Evolutionary conservation across 441 rosid genomes (phyloP).

Genomic region (Adansonia grandidieri): DNA sequence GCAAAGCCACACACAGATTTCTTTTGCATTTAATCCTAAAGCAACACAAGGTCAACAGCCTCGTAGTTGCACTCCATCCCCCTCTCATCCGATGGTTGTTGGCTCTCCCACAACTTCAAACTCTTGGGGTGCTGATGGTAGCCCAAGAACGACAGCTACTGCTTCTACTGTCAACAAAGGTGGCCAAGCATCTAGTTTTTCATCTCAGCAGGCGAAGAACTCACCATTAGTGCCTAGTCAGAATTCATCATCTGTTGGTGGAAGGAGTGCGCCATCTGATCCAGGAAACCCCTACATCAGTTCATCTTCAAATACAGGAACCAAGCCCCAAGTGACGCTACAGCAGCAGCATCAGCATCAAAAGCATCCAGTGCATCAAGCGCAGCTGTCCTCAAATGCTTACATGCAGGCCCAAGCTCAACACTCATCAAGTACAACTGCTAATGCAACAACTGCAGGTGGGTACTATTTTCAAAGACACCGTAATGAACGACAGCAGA

Average conservation of each 20-base stretch:
- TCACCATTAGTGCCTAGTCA: conserved; percentile 53
- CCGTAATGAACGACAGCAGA: conserved; percentile 59
- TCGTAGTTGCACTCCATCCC: conserved; percentile 54
- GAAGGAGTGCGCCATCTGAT: conserved; percentile 62
- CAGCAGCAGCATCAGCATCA: conserved; percentile 52
- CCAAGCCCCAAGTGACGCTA: conserved; percentile 54
- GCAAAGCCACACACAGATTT: conserved; percentile 74
- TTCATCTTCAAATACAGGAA: conserved; percentile 50
- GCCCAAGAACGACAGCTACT: conserved; percentile 77
- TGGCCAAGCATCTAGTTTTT: conserved; percentile 64
- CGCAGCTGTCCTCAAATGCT: conserved; percentile 55
- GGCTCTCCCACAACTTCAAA: conserved; percentile 85
- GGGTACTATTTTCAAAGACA: conserved; percentile 76
- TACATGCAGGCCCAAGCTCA: conserved; percentile 70
- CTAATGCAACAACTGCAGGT: conserved; percentile 28
- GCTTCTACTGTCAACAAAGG: conserved; percentile 66
- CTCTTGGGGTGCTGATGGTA: conserved; percentile 85
- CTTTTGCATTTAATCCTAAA: conserved; percentile 78
- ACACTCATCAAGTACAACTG: conserved; percentile 46
- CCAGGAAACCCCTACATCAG: conserved; percentile 65
- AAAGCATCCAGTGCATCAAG: conserved; percentile 66
- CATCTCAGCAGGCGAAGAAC: conserved; percentile 72
- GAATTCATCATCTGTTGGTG: conserved; percentile 65
- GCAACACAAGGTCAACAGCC: conserved; percentile 63
- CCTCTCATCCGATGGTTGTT: conserved; percentile 66